phyloP scores from a whole-genome alignment of 352 stramenopile species.

The Phytophthora rubi region DNA sequence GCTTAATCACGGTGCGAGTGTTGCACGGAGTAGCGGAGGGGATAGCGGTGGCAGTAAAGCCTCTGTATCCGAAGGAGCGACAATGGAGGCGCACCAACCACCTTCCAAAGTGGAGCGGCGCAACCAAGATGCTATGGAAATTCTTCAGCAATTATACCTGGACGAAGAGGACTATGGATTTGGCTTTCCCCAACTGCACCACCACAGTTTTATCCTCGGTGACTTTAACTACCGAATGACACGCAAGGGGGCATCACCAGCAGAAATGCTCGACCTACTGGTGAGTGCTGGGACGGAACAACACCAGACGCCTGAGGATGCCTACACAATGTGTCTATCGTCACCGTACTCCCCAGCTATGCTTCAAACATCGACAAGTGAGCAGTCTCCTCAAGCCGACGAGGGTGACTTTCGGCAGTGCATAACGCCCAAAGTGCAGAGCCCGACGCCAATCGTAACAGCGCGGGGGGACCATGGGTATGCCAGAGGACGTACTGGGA shows the following conservation, averaged over 20 bases:
- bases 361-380: slow-evolving; percentile 35
- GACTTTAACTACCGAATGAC: slow-evolving; percentile 92
- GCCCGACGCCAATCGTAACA: slow-evolving; percentile 20
- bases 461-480: slow-evolving; percentile 10
- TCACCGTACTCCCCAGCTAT: slow-evolving; percentile 38
- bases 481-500: slow-evolving; percentile 16
- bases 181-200: slow-evolving; percentile 79
- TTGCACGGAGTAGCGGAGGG: slow-evolving; percentile 29
- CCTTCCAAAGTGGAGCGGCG: slow-evolving; percentile 79
- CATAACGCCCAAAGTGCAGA: slow-evolving; percentile 54
- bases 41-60: slow-evolving; percentile 27
- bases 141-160: slow-evolving; percentile 83
- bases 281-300: slow-evolving; percentile 33
- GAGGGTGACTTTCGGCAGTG: slow-evolving; percentile 53
- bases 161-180: slow-evolving; percentile 88
- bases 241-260: slow-evolving; percentile 51
- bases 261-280: slow-evolving; percentile 64
- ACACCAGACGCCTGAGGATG: slow-evolving; percentile 19
- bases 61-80: slow-evolving; percentile 13
- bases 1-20: slow-evolving; percentile 16
- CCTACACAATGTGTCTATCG: slow-evolving; percentile 25
- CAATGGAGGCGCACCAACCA: slow-evolving; percentile 31
- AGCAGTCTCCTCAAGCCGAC: slow-evolving; percentile 31
- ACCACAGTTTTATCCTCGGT: slow-evolving; percentile 90
- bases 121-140: slow-evolving; percentile 85